Percentiles rank a stretch among this genome's conserved stretches.
phyloP scores from a whole-genome alignment of 345 rosid species.

The Moricandia arvensis region DNA sequence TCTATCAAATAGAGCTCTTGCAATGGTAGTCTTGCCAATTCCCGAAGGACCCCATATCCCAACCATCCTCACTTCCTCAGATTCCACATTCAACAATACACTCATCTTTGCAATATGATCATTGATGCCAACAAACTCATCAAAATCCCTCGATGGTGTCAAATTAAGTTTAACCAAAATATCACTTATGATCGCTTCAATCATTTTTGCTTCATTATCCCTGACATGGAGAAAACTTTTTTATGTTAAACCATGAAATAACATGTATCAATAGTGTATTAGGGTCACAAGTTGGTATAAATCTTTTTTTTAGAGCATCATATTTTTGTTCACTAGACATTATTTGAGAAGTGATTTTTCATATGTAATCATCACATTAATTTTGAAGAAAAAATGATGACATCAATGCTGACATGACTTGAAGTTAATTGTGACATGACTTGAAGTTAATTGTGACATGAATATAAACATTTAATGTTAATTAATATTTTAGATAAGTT shows the following conservation, averaged over 20 bases:
- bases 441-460: too few relatives aligned
- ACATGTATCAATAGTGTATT: not conserved
- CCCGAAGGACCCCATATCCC: constrained; percentile 34
- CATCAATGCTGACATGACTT: too few relatives aligned
- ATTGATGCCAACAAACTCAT: not conserved
- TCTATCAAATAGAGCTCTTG: constrained; percentile 6
- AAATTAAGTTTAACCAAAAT: not conserved
- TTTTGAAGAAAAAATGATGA: too few relatives aligned
- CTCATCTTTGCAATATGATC: constrained; percentile 20
- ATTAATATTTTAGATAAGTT: too few relatives aligned
- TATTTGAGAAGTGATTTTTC: too few relatives aligned
- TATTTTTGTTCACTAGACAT: too few relatives aligned
- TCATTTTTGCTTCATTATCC: constrained; percentile 6
- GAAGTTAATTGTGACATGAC: too few relatives aligned
- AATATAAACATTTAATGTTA: too few relatives aligned
- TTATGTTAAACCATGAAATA: not conserved
- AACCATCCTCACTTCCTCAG: constrained; percentile 14
- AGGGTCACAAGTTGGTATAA: not conserved
- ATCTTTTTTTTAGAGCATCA: not conserved
- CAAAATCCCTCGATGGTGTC: not conserved
- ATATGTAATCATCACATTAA: too few relatives aligned
- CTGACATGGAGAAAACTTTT: not conserved
- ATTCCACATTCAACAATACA: not conserved
- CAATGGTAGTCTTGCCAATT: constrained; percentile 29
- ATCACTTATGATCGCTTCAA: constrained; percentile 8